Evolutionary conservation across 1,139 yeast species (phyloP).

Genomic region (Candida smagusa): DNA sequence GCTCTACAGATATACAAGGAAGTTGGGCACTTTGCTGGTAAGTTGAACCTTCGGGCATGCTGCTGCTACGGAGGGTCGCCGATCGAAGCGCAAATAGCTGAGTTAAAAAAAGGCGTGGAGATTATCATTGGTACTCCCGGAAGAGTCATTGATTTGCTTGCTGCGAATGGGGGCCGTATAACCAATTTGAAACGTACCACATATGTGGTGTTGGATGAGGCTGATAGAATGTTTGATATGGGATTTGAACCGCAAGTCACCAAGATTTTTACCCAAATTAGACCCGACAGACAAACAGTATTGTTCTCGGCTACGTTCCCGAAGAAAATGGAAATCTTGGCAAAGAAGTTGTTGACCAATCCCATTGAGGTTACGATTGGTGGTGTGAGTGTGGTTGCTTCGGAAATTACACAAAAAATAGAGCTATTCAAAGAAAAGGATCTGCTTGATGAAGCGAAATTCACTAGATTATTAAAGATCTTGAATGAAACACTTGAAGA

Average conservation of each 20-base stretch:
- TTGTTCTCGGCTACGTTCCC: slow-evolving; percentile 95
- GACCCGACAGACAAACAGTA: slow-evolving; percentile 92
- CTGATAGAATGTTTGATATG: slow-evolving; percentile 95
- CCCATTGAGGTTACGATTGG: slow-evolving; percentile 84
- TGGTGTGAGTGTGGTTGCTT: slow-evolving; percentile 78
- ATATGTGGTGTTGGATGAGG: slow-evolving; percentile 88
- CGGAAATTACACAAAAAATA: slow-evolving; percentile 72
- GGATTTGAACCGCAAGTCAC: slow-evolving; percentile 97
- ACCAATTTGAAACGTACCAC: slow-evolving; percentile 69
- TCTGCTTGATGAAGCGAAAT: slow-evolving; percentile 27
- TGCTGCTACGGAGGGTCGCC: slow-evolving; percentile 97
- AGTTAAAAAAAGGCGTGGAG: slow-evolving; percentile 74
- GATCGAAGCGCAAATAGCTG: slow-evolving; percentile 78
- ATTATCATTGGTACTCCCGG: slow-evolving; percentile 96
- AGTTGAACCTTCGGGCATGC: slow-evolving; percentile 47
- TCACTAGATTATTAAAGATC: slow-evolving; percentile 50
- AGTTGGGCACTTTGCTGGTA: slow-evolving; percentile 54
- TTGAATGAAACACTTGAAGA: slow-evolving; percentile 42
- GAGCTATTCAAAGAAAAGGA: slow-evolving; percentile 43
- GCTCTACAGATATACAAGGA: slow-evolving; percentile 82
- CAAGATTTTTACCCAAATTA: slow-evolving; percentile 69
- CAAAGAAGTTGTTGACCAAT: slow-evolving; percentile 53
- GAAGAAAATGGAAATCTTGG: slow-evolving; percentile 69
- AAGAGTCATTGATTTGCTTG: slow-evolving; percentile 80
- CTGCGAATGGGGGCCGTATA: slow-evolving; percentile 80